Evolutionary conservation across 2,329 filamentous ascomycete species (phyloP).

Genomic region (Lojkania enalia): DNA sequence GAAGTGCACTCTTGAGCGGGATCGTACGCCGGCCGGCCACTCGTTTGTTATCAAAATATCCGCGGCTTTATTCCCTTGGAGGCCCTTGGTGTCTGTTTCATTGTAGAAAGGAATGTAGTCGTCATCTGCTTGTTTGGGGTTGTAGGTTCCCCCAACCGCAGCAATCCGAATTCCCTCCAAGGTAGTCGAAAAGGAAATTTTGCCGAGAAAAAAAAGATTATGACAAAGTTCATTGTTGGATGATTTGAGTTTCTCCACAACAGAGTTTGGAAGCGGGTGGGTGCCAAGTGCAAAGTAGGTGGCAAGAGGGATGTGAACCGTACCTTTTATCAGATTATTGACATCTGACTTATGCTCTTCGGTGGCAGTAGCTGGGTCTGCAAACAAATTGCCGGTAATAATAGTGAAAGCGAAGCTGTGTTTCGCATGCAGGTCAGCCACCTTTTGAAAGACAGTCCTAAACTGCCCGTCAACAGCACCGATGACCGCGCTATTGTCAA

Average conservation of each 20-base stretch:
- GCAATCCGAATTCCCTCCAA: conserved; percentile 87
- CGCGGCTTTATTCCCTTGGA: conserved; percentile 74
- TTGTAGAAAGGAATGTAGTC: conserved; percentile 79
- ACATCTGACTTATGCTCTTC: conserved; percentile 63
- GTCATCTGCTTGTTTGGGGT: conserved; percentile 67
- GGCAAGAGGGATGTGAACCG: conserved; percentile 73
- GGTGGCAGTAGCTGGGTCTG: conserved; percentile 48
- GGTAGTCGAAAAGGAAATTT: conserved; percentile 58
- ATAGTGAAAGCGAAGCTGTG: conserved; percentile 87
- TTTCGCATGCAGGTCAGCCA: conserved; percentile 79
- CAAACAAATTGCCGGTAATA: conserved; percentile 81
- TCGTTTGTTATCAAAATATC: conserved; percentile 86
- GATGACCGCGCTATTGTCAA: conserved; percentile 70
- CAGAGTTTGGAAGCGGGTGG: conserved; percentile 67
- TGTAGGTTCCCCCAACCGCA: conserved; percentile 75
- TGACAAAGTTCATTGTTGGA: conserved; percentile 73
- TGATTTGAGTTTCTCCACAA: conserved; percentile 73
- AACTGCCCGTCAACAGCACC: conserved; percentile 83
- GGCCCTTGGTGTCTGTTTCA: conserved; percentile 71
- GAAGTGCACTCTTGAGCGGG: conserved; percentile 67
- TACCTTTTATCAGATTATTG: conserved; percentile 69
- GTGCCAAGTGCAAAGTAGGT: conserved; percentile 89
- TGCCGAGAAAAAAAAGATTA: conserved; percentile 85
- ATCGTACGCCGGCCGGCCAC: conserved; percentile 78
- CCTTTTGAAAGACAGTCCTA: conserved; percentile 74